Evolutionary conservation across 495 filamentous ascomycete genomes (phyloP).

Genomic region (Penicillium dipodomyicola): DNA sequence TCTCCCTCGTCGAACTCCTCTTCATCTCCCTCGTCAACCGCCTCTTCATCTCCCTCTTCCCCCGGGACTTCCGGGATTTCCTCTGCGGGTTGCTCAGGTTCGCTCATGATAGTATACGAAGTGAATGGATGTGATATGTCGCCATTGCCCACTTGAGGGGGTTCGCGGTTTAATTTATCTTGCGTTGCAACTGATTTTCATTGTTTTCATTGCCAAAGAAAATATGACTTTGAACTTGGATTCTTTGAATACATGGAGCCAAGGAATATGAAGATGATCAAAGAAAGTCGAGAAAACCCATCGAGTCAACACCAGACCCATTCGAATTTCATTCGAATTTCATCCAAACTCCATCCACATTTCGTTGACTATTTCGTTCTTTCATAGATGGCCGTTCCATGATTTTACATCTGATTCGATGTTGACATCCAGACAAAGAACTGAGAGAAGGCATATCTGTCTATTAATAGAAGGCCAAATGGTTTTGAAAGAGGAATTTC

Average conservation of each 20-base stretch:
- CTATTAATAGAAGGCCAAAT: too few species aligned
- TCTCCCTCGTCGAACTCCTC: too few species aligned
- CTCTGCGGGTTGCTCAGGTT: neutral
- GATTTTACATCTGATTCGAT: neutral
- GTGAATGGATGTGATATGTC: neutral
- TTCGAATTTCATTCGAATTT: neutral
- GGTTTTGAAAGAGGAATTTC: too few species aligned
- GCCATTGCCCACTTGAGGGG: neutral
- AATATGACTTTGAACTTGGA: neutral
- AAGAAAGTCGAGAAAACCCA: neutral
- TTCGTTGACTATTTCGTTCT: neutral
- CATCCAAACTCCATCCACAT: too few species aligned
- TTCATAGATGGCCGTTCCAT: neutral
- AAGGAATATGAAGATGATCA: neutral
- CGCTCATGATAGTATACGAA: neutral
- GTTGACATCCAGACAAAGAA: neutral
- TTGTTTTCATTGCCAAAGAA: neutral
- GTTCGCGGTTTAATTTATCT: conserved; percentile 2
- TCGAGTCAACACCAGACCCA: neutral
- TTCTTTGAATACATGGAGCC: neutral
- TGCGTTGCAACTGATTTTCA: neutral
- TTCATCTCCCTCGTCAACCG: too few species aligned
- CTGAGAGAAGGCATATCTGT: too few species aligned
- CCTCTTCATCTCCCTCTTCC: neutral
- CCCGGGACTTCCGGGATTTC: neutral